Conservation (phyloP, 441 rosid species). For the Gossypium gossypioides region DNA sequence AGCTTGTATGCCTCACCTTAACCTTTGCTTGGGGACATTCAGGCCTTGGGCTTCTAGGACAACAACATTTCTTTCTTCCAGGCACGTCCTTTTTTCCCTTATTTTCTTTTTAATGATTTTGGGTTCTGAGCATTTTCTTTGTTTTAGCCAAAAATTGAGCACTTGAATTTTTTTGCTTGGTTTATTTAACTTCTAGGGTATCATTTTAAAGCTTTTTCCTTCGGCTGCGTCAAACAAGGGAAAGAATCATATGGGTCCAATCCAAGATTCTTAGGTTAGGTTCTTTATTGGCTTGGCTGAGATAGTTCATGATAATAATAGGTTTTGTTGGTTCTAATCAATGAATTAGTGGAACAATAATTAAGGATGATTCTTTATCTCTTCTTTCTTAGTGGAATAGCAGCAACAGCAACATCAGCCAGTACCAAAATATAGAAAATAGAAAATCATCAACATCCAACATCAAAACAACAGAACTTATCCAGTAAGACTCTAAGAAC, state of each 20-base stretch:
- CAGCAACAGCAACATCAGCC: neutral
- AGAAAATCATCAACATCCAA: neutral
- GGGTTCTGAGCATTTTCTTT: neutral
- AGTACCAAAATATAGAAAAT: neutral
- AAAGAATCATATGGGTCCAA: constrained; percentile 2
- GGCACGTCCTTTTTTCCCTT: neutral
- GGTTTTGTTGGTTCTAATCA: neutral
- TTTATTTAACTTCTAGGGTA: neutral
- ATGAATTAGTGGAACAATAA: neutral
- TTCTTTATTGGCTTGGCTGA: neutral
- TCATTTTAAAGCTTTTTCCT: neutral
- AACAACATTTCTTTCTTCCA: neutral
- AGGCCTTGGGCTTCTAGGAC: neutral
- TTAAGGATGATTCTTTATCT: neutral
- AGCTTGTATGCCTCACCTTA: neutral
- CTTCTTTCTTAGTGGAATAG: neutral
- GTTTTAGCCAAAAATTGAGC: neutral
- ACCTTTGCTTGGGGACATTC: neutral
- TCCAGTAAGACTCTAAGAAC: neutral
- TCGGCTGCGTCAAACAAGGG: neutral
- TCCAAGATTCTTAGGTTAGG: neutral
- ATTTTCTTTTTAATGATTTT: neutral
- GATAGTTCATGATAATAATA: neutral
- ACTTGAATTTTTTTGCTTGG: neutral
- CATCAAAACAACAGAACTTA: neutral